Evolutionary conservation across 2,329 filamentous ascomycete species (phyloP).

Genomic region (Cladosporium sp.): DNA sequence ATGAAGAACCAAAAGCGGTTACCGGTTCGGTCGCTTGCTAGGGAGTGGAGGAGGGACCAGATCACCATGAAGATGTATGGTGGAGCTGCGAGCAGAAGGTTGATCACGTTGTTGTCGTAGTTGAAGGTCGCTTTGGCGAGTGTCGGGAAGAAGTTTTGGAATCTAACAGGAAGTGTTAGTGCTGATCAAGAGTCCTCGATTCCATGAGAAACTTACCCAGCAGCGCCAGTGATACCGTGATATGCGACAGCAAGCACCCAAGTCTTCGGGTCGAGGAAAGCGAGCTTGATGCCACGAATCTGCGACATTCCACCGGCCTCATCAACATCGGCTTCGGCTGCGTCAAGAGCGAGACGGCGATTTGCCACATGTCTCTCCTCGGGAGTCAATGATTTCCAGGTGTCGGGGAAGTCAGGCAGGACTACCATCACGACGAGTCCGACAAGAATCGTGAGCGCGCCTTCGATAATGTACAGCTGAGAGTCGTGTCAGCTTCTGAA

Average conservation of each 20-base stretch:
- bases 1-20: conserved; percentile 56
- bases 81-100: conserved; percentile 45
- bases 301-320: conserved; percentile 51
- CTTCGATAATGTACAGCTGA: conserved; percentile 49
- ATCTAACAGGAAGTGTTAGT: conserved; percentile 19
- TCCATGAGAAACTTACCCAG: conserved; percentile 41
- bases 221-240: conserved; percentile 48
- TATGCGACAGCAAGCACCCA: conserved; percentile 52
- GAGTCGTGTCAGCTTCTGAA: conserved; percentile 24
- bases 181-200: neutral
- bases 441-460: conserved; percentile 56
- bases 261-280: conserved; percentile 53
- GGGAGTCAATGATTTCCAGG: conserved; percentile 52
- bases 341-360: conserved; percentile 53
- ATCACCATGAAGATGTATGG: conserved; percentile 40
- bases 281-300: conserved; percentile 52
- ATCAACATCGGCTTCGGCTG: conserved; percentile 52
- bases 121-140: conserved; percentile 64
- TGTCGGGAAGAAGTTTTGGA: conserved; percentile 39
- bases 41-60: conserved; percentile 48
- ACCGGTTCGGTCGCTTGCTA: conserved; percentile 45
- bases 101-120: conserved; percentile 60
- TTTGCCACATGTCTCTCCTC: conserved; percentile 56
- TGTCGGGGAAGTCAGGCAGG: conserved; percentile 55
- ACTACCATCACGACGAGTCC: conserved; percentile 55